A percentile compares a stretch with the other conserved stretches of the same genome.
Evolutionary conservation across 139 green algal species (phyloP).

Genomic region (Choricystis sp.): DNA sequence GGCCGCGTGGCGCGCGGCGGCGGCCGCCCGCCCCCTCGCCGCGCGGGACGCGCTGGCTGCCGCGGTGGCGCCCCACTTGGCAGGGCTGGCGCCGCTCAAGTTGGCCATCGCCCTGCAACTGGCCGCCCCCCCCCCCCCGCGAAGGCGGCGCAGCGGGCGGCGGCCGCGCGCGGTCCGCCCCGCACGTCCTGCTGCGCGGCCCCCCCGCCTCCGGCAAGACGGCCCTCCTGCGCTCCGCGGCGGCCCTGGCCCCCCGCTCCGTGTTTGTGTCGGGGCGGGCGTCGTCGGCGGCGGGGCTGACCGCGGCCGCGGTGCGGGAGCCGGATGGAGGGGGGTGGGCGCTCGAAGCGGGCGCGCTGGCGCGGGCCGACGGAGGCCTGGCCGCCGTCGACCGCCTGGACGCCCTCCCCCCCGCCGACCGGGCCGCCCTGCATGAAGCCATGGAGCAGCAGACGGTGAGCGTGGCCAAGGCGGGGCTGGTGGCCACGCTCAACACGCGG

Average conservation of each 20-base stretch:
- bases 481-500: conserved; percentile 66
- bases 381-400: conserved; percentile 88
- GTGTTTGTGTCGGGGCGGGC: conserved; percentile 59
- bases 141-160: conserved; percentile 15
- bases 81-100: conserved; percentile 57
- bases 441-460: conserved; percentile 92
- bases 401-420: conserved; percentile 50
- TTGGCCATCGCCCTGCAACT: conserved; percentile 59
- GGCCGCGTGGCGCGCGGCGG: neutral
- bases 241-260: conserved; percentile 32
- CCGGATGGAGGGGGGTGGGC: conserved; percentile 61
- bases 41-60: neutral
- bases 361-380: conserved; percentile 75
- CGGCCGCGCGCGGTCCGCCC: conserved; percentile 39
- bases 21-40: neutral
- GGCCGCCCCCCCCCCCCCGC: conserved; percentile 42
- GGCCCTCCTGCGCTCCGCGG: conserved; percentile 67
- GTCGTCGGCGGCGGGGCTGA: conserved; percentile 64
- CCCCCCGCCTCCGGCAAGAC: conserved; percentile 73
- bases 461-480: conserved; percentile 81
- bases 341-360: conserved; percentile 63
- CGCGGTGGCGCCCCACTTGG: conserved; percentile 27
- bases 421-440: conserved; percentile 70
- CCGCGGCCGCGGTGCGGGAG: conserved; percentile 38
- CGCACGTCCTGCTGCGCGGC: conserved; percentile 80